These are phyloP conservation scores for Fraxinus americana DNA, from an alignment of 257 asterid genomes.

Conservation along the genomic window DNA sequence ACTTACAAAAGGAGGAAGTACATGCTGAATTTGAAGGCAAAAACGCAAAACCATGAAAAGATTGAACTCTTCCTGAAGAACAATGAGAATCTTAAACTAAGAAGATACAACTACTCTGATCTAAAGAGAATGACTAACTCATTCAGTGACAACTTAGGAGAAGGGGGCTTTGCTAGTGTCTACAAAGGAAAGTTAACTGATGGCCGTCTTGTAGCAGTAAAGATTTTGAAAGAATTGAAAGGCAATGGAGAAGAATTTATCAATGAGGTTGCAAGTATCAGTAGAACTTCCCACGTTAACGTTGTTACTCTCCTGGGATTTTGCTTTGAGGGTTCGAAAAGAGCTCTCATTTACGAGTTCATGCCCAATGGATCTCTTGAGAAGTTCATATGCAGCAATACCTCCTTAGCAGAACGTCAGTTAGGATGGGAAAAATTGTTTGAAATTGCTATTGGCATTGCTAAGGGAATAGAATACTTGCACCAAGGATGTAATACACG, in stretches of 20 bases:
- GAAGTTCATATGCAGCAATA: conserved; percentile 3
- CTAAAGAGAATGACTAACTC: conserved; percentile 23
- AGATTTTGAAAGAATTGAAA: conserved; percentile 26
- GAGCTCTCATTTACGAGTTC: conserved; percentile 39
- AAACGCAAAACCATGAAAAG: not conserved
- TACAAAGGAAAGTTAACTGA: conserved; percentile 25
- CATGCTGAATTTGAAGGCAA: not conserved
- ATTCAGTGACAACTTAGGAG: conserved; percentile 25
- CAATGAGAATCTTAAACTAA: not conserved
- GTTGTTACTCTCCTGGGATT: conserved; percentile 33
- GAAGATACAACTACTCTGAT: not conserved
- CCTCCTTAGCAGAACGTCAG: not conserved
- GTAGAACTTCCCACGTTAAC: conserved; percentile 35
- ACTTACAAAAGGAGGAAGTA: not conserved
- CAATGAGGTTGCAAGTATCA: conserved; percentile 33
- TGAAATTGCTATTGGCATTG: conserved; percentile 30
- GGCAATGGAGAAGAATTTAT: conserved; percentile 34
- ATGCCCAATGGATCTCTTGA: conserved; percentile 46
- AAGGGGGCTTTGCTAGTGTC: conserved; percentile 31
- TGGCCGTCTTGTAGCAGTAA: conserved; percentile 30
- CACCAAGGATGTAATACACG: conserved; percentile 35
- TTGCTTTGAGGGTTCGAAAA: conserved; percentile 29
- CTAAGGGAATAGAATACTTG: conserved; percentile 38
- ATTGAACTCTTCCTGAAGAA: not conserved
- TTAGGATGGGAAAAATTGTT: conserved; percentile 28